phyloP scores from a whole-genome alignment of 306 rosid species.

The Ochetophila trinervis region DNA sequence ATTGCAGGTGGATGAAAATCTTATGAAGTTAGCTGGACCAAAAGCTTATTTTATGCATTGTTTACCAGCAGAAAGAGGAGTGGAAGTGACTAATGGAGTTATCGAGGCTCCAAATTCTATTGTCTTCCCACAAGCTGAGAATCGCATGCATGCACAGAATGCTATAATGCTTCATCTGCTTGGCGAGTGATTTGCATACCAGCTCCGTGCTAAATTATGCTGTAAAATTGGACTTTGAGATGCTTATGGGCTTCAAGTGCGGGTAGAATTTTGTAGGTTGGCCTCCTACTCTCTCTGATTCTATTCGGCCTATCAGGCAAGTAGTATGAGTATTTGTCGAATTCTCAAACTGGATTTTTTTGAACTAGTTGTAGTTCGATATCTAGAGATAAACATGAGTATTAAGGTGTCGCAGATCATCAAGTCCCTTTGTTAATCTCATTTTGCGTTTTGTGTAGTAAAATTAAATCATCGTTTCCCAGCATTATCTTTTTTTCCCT shows the following conservation, averaged over 20 bases:
- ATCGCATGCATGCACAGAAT: slow-evolving; percentile 94
- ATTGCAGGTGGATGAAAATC: slow-evolving; percentile 61
- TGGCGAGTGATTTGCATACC: slow-evolving; percentile 37
- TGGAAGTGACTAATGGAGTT: slow-evolving; percentile 85
- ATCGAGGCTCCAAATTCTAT: slow-evolving; percentile 88
- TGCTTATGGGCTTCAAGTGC: not conserved
- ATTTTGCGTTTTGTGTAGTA: too few relatives aligned
- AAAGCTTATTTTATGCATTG: slow-evolving; percentile 90
- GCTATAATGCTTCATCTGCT: slow-evolving; percentile 91
- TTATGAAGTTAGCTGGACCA: slow-evolving; percentile 84
- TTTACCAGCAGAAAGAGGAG: slow-evolving; percentile 96
- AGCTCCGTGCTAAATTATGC: not conserved
- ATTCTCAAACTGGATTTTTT: too few relatives aligned
- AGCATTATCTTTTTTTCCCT: too few relatives aligned
- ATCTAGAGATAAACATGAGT: too few relatives aligned
- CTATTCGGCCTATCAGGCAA: not conserved
- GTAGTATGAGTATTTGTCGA: too few relatives aligned
- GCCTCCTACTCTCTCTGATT: not conserved
- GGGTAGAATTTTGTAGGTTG: slow-evolving; percentile 2
- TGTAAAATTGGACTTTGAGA: not conserved
- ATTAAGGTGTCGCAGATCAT: too few relatives aligned
- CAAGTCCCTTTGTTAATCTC: too few relatives aligned
- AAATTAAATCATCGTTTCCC: too few relatives aligned
- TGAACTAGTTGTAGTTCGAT: too few relatives aligned
- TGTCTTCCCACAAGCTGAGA: slow-evolving; percentile 95